phyloP scores from a whole-genome alignment of 345 rosid genomes.

The Rhodamnia argentea region DNA sequence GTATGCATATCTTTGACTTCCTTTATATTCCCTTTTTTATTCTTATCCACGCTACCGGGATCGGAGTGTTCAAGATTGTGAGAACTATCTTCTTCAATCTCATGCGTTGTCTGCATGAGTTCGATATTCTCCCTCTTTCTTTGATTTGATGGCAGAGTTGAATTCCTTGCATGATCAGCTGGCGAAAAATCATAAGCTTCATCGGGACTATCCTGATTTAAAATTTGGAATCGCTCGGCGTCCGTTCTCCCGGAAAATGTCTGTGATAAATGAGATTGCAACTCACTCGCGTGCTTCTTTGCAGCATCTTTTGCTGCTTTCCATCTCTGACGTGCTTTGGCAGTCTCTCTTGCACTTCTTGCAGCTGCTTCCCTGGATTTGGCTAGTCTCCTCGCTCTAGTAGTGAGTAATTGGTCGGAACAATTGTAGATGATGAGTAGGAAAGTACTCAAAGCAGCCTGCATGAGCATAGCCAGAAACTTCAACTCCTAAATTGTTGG shows the following conservation, averaged over 20 bases:
- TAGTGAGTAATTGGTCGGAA: conserved; percentile 74
- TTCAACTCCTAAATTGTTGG: neutral
- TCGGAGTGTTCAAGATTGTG: conserved; percentile 17
- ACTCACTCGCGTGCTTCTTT: conserved; percentile 53
- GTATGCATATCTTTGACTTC: conserved; percentile 39
- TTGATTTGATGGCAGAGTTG: conserved; percentile 15
- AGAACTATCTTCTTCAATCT: conserved; percentile 27
- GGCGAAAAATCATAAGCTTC: conserved; percentile 24
- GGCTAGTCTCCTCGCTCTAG: conserved; percentile 65
- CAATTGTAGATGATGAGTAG: conserved; percentile 82
- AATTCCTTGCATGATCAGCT: conserved; percentile 13
- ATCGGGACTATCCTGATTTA: conserved; percentile 24
- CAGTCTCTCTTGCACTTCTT: conserved; percentile 52
- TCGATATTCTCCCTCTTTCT: conserved; percentile 24
- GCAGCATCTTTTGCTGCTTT: conserved; percentile 59
- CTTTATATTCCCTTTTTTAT: conserved; percentile 15
- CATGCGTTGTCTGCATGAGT: conserved; percentile 20
- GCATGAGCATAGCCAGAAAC: conserved; percentile 13
- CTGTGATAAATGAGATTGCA: conserved; percentile 52
- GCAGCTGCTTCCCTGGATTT: conserved; percentile 89
- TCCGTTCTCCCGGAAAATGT: conserved; percentile 47
- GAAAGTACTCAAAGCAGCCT: conserved; percentile 65
- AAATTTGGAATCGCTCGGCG: conserved; percentile 30
- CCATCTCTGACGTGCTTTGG: conserved; percentile 76
- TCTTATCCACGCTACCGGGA: conserved; percentile 13